Base-by-base conservation (phyloP, 495 filamentous ascomycete species). In the Thozetella sp. region DNA sequence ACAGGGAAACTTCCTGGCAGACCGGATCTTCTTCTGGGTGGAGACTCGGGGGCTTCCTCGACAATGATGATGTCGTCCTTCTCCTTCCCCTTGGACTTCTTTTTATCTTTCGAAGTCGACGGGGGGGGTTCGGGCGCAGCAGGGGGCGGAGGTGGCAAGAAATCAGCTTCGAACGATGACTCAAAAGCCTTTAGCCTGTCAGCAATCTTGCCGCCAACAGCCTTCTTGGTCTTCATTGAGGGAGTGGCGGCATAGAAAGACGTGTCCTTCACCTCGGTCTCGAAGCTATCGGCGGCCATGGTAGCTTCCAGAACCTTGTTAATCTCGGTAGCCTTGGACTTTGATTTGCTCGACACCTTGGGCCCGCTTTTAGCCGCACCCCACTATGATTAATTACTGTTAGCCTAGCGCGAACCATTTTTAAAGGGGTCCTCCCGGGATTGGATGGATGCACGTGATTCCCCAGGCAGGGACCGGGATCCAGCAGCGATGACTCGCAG, bases 161-260 rank as follows among this genome's bases (percentile, higher is more conserved):
- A 37, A 30, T 67, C 66, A 53, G n/a, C 57, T 61, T 77, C 67
- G 53, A 67, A 59, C n/a, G n/a, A n/a, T 46, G 74, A 64, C 70
- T 84, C 79, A 64, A 83, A 86, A 30, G 82, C 77, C 66, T 74
- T 78, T 34, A 84, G 72, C 56, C 74, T 75, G 48, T 83, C 78
- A 46, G 80, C 75, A 69, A 86, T 76, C 67, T 80, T 86, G 53
- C 76, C 71, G 50, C 70, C 66, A 45, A 77, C 73, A 25, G 76
- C 67, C 68, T 80, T 82, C 60, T 72, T 73, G 27, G 64, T 66
- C 62, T 75, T 77, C 51, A 60, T 74, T 54, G 64, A 69, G 20
- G 74, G 69, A 58, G 72, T 68, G 60, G 62, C 62, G 57, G 69
- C 67, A 45, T 73, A 70, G 54, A 45, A 55, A 53, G 27, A 1